Evolutionary conservation across 306 rosid species (phyloP).

Genomic region (Medicago arabica): DNA sequence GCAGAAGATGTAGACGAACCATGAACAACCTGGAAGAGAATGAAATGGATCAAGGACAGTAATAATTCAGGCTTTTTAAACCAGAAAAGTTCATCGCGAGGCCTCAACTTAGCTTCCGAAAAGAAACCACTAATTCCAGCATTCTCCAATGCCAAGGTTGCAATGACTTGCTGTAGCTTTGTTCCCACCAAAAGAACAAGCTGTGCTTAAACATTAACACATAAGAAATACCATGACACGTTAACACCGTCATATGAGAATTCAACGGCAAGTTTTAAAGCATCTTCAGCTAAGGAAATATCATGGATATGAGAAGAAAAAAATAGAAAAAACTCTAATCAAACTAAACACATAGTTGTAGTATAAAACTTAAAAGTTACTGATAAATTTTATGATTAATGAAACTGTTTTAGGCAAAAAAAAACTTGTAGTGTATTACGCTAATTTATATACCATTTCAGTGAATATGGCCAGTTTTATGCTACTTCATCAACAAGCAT

Average conservation of each 20-base stretch:
- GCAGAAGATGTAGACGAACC: constrained; percentile 34
- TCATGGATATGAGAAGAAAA: too few relatives aligned
- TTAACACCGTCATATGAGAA: constrained; percentile 15
- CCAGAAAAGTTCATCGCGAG: constrained; percentile 98
- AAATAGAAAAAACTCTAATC: too few relatives aligned
- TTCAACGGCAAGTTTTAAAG: background rate
- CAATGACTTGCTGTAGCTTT: constrained; percentile 90
- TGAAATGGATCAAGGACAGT: constrained; percentile 89
- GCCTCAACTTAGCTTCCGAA: constrained; percentile 76
- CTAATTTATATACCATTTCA: too few relatives aligned
- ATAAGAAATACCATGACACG: constrained; percentile 35
- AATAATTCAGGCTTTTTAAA: constrained; percentile 92
- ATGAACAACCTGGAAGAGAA: constrained; percentile 85
- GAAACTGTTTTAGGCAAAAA: too few relatives aligned
- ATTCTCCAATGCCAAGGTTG: constrained; percentile 92
- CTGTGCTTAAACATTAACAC: constrained; percentile 51
- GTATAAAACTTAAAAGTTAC: too few relatives aligned
- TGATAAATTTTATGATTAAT: too few relatives aligned
- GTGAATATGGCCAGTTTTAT: background rate
- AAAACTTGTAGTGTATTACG: too few relatives aligned
- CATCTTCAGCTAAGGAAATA: too few relatives aligned
- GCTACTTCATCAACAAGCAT: constrained; percentile 14
- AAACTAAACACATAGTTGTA: too few relatives aligned
- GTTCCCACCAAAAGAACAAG: constrained; percentile 95
- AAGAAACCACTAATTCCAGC: constrained; percentile 67